Percentiles rank a stretch among this genome's conserved stretches.
phyloP scores from a whole-genome alignment of 139 green algal species.

The Marvania coccoides region DNA sequence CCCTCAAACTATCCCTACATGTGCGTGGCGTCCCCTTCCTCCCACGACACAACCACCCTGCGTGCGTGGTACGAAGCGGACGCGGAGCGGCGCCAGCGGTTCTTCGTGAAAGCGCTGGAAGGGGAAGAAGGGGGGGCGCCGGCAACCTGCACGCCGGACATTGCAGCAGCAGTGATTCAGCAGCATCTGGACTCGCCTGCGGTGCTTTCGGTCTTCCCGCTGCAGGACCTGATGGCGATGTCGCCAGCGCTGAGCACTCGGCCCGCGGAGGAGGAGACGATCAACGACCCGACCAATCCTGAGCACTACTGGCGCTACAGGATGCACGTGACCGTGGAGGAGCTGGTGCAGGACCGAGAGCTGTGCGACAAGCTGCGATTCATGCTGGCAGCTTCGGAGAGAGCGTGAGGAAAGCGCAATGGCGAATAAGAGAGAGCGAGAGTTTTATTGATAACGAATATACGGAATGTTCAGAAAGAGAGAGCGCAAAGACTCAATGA shows the following conservation, averaged over 20 bases:
- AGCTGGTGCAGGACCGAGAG: constrained; percentile 33
- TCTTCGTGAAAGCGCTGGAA: constrained; percentile 43
- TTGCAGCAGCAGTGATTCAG: constrained; percentile 70
- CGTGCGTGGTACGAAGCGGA: constrained; percentile 85
- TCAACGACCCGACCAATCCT: constrained; percentile 93
- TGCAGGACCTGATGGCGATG: constrained; percentile 72
- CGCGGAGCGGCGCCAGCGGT: constrained; percentile 54
- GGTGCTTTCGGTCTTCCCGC: constrained; percentile 78
- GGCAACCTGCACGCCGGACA: constrained; percentile 58
- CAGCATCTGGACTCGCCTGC: constrained; percentile 78
- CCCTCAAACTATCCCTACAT: constrained; percentile 65
- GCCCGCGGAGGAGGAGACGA: constrained; percentile 73
- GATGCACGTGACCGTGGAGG: constrained; percentile 54
- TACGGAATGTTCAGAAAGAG: too few species aligned
- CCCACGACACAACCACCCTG: constrained; percentile 85
- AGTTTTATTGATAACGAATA: too few species aligned
- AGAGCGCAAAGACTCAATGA: too few species aligned
- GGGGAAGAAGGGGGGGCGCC: constrained; percentile 17
- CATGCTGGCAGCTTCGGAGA: constrained; percentile 1
- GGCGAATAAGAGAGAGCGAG: too few species aligned
- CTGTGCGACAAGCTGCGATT: not conserved
- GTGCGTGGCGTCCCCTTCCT: constrained; percentile 80
- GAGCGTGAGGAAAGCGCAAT: not conserved
- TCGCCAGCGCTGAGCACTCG: constrained; percentile 12
- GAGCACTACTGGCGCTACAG: constrained; percentile 89